These are phyloP conservation scores for Eragrostis curvula DNA, from an alignment of 176 grass and related monocot genomes.

Conservation along the genomic window DNA sequence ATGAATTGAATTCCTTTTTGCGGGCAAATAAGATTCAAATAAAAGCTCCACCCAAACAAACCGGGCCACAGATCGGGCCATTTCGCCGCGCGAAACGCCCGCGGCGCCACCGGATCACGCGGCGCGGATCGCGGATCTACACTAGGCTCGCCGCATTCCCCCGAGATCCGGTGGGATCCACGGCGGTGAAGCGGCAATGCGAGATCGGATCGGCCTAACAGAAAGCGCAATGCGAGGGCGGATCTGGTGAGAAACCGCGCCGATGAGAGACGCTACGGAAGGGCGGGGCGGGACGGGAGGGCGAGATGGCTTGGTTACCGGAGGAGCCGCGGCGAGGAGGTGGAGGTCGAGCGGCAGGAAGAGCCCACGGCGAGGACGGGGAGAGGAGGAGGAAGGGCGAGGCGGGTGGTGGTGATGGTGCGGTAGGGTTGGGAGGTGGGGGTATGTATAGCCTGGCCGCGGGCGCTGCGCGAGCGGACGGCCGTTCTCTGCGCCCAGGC, in stretches of 20 bases:
- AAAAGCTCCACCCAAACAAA: not conserved
- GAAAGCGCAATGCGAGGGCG: constrained; percentile 42
- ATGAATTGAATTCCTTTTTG: not conserved
- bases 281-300: not conserved
- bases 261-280: not conserved
- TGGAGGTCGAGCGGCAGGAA: not conserved
- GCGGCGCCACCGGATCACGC: constrained; percentile 28
- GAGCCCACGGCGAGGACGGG: not conserved
- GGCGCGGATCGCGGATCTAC: constrained; percentile 40
- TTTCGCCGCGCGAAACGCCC: constrained; percentile 25
- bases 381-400: not conserved
- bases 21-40: not conserved
- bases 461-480: constrained; percentile 21
- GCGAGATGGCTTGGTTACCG: constrained; percentile 44
- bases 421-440: constrained; percentile 38
- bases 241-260: constrained; percentile 5
- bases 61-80: constrained; percentile 32
- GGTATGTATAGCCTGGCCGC: constrained; percentile 42
- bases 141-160: not conserved
- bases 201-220: constrained; percentile 43
- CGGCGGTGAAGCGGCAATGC: not conserved
- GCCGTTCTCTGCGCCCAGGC: constrained; percentile 41
- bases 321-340: constrained; percentile 2
- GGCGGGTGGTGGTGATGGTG: not conserved
- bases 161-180: constrained; percentile 45